These are phyloP conservation scores for Allium cepa DNA, from an alignment of 106 monocot species.

Conservation along the genomic window DNA sequence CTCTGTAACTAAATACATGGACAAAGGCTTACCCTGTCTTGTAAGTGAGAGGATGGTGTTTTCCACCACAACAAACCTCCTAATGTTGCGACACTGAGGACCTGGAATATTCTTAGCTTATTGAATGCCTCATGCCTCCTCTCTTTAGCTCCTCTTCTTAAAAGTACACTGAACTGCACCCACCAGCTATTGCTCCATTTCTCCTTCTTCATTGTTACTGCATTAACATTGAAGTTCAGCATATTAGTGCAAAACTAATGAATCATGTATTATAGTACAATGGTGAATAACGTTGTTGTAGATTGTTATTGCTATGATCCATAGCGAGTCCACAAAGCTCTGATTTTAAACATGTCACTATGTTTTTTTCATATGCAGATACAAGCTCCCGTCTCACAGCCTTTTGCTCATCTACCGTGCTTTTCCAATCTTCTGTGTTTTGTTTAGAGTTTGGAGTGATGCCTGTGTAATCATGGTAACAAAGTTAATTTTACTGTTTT, in stretches of 20 bases:
- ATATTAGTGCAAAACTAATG: too few species aligned
- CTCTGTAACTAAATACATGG: too few species aligned
- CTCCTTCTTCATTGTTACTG: too few species aligned
- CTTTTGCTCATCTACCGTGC: conserved; percentile 17
- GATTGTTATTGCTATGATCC: background rate
- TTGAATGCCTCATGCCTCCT: too few species aligned
- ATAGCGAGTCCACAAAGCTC: conserved; percentile 26
- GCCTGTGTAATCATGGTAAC: conserved; percentile 16
- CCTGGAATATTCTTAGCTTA: too few species aligned
- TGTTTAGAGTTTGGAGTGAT: conserved; percentile 36
- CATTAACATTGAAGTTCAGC: too few species aligned
- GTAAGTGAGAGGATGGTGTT: conserved; percentile 31
- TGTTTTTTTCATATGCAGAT: conserved; percentile 49
- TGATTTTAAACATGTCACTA: conserved; percentile 28
- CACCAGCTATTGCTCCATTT: too few species aligned
- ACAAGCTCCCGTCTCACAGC: conserved; percentile 33
- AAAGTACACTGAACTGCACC: too few species aligned
- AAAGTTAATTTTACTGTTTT: too few species aligned
- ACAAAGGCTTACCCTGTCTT: conserved; percentile 59
- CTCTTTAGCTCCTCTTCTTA: too few species aligned
- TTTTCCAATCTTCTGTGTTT: background rate
- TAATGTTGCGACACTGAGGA: too few species aligned
- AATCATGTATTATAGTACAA: background rate
- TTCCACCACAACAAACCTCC: conserved; percentile 59
- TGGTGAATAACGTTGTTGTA: conserved; percentile 1